These are phyloP conservation scores for Panaeolus cyanescens DNA, from an alignment of 768 basidiomycete genomes.

Conservation along the genomic window DNA sequence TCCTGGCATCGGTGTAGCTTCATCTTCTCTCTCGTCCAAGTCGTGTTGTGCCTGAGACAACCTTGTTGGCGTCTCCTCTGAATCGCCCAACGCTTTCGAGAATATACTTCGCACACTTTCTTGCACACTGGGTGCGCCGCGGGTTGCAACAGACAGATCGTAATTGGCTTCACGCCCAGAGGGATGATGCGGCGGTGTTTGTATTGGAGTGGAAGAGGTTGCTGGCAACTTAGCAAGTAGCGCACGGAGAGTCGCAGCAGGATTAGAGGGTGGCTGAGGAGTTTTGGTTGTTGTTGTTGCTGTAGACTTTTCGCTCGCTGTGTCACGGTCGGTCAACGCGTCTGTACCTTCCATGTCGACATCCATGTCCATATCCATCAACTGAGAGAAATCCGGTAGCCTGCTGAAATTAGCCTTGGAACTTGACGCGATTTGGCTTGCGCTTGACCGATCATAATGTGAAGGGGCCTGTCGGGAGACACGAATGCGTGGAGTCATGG, in stretches of 20 bases:
- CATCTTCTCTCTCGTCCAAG: constrained; percentile 60
- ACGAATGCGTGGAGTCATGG: constrained; percentile 35
- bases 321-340: constrained; percentile 25
- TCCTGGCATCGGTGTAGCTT: constrained; percentile 49
- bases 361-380: constrained; percentile 27
- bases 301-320: constrained; percentile 24
- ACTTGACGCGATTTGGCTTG: constrained; percentile 22
- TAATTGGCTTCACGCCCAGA: constrained; percentile 62
- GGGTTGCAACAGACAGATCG: constrained; percentile 44
- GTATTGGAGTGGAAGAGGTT: constrained; percentile 25
- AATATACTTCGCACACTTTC: constrained; percentile 68
- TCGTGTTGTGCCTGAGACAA: constrained; percentile 27
- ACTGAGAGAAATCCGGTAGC: constrained; percentile 32
- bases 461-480: constrained; percentile 31
- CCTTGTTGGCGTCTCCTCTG: constrained; percentile 57
- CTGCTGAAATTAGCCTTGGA: constrained; percentile 38
- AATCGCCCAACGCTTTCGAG: constrained; percentile 62
- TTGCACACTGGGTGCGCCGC: constrained; percentile 46
- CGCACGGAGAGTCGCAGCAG: constrained; percentile 66
- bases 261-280: constrained; percentile 37
- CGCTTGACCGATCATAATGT: constrained; percentile 23
- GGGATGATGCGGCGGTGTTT: constrained; percentile 29
- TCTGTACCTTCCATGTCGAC: constrained; percentile 29
- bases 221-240: constrained; percentile 54
- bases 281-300: constrained; percentile 22